Evolutionary conservation across 2,329 filamentous ascomycete genomes (phyloP), one percentile per base, ranked within the genome.

Genomic region (Dothideomycetes sp.): DNA sequence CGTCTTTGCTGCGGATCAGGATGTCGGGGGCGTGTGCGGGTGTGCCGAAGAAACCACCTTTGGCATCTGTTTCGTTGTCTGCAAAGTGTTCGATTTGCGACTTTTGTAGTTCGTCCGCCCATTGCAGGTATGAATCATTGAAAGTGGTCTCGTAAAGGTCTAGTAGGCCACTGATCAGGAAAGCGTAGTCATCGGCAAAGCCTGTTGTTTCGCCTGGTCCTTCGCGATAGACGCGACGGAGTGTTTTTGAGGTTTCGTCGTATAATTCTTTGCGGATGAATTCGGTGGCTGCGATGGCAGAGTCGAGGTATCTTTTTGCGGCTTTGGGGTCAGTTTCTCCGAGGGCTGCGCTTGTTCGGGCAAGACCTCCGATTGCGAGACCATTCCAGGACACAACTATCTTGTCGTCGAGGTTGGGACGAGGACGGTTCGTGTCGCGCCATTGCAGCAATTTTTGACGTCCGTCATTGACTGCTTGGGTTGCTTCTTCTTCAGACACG

Each of bases 101-200:
- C 61, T 79, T 69, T 63, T 96, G 89, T 12, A 98, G 65, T 16
- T 74, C 70, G 53, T 89, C 81, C 1, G 89, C 89, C 69, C 89
- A 94, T 46, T 80, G 67, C 4, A 95, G 68, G 64, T 83, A 84
- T 30, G 66, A 64, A 49, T 82, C 78, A 43, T 94, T 79, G 47
- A 82, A 81, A 0, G 85, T 94, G 1, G 81, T 75, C 58, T 89
- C 80, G 56, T 93, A 93, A 19, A 96, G 73, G 50, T 88, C 81
- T 43, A 96, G 67, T 1, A 95, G 68, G 0, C 87, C 89, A 35
- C 81, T 76, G 35, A 87, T 83, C 28, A 96, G 60, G 59, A 89
- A 94, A 3, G 89, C 86, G 56, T 96, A 96, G 63, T 98, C 91
- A 52, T 96, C 91, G 1, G 89, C 85, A 60, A 96, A 94, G 0